phyloP scores from a whole-genome alignment of 305 asterid species.

The Caryopteris hybrid region DNA sequence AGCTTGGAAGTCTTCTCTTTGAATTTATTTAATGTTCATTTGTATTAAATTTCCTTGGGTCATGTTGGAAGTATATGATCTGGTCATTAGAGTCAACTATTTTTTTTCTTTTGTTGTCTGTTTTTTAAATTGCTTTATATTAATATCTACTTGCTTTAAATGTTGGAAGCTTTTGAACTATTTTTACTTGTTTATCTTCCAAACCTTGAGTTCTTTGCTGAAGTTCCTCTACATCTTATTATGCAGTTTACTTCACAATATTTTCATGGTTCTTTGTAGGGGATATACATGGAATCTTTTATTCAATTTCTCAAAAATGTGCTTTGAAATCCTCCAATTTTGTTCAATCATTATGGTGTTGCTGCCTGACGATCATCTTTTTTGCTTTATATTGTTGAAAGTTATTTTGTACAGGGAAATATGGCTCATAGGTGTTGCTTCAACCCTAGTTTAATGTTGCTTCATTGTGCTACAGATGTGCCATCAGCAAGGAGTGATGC shows the following conservation, averaged over 20 bases:
- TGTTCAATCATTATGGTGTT: constrained; percentile 5
- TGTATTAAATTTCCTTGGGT: not conserved
- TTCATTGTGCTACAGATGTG: constrained; percentile 47
- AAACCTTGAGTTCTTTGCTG: not conserved
- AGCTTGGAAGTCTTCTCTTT: not conserved
- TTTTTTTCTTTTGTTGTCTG: not conserved
- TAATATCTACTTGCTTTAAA: not conserved
- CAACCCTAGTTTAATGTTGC: constrained; percentile 10
- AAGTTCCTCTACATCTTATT: not conserved
- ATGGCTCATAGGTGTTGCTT: not conserved
- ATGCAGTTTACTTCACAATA: not conserved
- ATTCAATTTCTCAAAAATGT: not conserved
- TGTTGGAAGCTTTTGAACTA: not conserved
- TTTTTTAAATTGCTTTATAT: not conserved
- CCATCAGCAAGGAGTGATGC: constrained; percentile 61
- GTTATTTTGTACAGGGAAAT: not conserved
- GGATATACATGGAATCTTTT: not conserved
- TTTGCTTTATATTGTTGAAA: not conserved
- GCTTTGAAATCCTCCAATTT: not conserved
- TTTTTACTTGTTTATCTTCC: not conserved
- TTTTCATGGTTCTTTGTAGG: not conserved
- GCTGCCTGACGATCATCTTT: constrained; percentile 8
- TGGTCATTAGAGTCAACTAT: not conserved
- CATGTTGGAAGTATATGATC: not conserved
- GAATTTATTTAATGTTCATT: not conserved